A percentile compares a stretch with the other conserved stretches of the same genome.
Conservation (phyloP, 75 land plant species). For the Selaginella tamariscina region DNA sequence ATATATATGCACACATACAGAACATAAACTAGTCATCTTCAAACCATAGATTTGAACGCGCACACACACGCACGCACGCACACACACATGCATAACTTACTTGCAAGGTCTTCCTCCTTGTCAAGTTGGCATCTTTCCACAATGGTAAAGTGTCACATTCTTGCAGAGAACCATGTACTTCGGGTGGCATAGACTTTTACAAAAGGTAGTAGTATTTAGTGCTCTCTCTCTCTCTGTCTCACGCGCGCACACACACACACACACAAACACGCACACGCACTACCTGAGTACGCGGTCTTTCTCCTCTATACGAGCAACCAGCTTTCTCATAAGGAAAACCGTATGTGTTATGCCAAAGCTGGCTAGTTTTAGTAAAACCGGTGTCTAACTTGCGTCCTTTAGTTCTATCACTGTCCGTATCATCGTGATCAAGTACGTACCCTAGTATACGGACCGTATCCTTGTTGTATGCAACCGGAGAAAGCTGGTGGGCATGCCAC, state of each 20-base stretch:
- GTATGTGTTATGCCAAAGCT: constrained; percentile 52
- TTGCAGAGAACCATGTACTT: background rate
- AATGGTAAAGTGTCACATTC: constrained; percentile 7
- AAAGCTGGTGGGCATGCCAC: constrained; percentile 86
- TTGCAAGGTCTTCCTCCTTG: constrained; percentile 8
- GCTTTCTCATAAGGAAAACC: constrained; percentile 60
- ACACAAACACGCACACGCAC: no score
- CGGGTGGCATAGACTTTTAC: background rate
- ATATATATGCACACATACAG: no score
- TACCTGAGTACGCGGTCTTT: background rate
- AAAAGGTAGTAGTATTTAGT: no score
- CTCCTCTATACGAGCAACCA: constrained; percentile 70
- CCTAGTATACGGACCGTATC: constrained; percentile 44
- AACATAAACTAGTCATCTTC: no score
- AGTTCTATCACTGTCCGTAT: constrained; percentile 58
- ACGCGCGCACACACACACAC: no score
- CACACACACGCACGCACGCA: background rate
- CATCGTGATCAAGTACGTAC: constrained; percentile 73
- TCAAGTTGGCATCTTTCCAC: constrained; percentile 5
- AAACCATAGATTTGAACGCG: background rate
- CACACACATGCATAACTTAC: background rate
- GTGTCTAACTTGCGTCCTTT: constrained; percentile 64
- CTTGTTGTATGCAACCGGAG: constrained; percentile 45
- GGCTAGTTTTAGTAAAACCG: constrained; percentile 52
- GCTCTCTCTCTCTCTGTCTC: background rate